phyloP scores from a whole-genome alignment of 1,284 basidiomycete genomes.

The Ceratobasidium sp. region DNA sequence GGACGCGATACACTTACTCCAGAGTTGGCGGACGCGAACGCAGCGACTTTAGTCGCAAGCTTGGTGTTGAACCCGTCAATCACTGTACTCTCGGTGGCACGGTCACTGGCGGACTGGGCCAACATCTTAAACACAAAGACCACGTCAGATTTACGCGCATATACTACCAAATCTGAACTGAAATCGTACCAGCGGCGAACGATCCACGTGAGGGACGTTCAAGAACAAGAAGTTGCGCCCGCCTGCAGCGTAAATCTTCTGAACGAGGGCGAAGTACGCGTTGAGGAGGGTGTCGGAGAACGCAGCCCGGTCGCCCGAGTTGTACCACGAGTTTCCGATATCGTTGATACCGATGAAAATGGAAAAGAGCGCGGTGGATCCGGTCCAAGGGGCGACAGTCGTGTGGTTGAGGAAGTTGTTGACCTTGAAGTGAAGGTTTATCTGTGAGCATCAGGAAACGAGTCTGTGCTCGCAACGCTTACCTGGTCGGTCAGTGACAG shows the following conservation, averaged over 20 bases:
- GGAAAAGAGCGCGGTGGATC: constrained; percentile 69
- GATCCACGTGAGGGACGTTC: constrained; percentile 74
- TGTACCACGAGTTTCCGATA: constrained; percentile 48
- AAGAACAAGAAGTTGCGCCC: constrained; percentile 75
- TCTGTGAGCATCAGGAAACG: not conserved
- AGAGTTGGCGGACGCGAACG: constrained; percentile 40
- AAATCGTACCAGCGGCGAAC: constrained; percentile 63
- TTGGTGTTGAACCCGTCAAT: constrained; percentile 47
- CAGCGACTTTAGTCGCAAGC: constrained; percentile 37
- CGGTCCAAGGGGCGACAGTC: constrained; percentile 66
- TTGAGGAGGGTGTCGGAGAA: constrained; percentile 67
- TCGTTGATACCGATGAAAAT: constrained; percentile 72
- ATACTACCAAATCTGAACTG: not conserved
- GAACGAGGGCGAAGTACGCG: constrained; percentile 71
- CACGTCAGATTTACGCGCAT: not conserved
- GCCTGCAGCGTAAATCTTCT: constrained; percentile 67
- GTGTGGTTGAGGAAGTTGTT: constrained; percentile 69
- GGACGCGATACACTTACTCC: constrained; percentile 13
- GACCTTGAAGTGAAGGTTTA: constrained; percentile 60
- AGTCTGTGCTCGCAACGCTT: not conserved
- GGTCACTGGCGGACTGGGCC: constrained; percentile 16
- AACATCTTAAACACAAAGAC: constrained; percentile 41
- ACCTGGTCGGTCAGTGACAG: constrained; percentile 46
- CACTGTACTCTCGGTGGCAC: constrained; percentile 41
- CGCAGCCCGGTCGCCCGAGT: constrained; percentile 62